Conservation (phyloP, 192 early-diverging fungal genomes). For the Phycomyces blakesleeanus region DNA sequence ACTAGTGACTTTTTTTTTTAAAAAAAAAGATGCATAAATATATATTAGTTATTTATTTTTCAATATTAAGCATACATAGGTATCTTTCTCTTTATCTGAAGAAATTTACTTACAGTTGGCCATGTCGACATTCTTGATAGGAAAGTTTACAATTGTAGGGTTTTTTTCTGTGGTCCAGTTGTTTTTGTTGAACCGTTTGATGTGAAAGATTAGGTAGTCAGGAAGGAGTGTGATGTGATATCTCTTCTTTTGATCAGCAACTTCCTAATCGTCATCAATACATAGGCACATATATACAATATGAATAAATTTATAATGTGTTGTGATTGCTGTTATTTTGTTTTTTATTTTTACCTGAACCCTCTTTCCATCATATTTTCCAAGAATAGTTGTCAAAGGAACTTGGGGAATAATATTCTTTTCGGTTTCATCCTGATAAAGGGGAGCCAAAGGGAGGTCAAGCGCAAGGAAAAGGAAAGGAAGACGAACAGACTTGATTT, state of each 20-base stretch:
- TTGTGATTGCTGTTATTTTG: no score
- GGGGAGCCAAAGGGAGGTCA: constrained; percentile 85
- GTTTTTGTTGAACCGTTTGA: constrained; percentile 87
- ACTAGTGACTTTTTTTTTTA: constrained; percentile 42
- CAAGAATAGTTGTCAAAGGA: constrained; percentile 71
- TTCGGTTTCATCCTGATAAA: constrained; percentile 84
- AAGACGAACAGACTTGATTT: constrained; percentile 44
- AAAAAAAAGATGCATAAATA: no score
- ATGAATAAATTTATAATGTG: no score
- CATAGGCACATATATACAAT: no score
- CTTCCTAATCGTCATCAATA: constrained; percentile 41
- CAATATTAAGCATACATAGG: not conserved
- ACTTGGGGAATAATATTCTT: constrained; percentile 92
- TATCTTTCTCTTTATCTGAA: not conserved
- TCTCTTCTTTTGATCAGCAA: constrained; percentile 53
- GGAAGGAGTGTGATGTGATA: constrained; percentile 78
- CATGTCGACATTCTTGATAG: constrained; percentile 84
- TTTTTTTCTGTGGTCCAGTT: constrained; percentile 87
- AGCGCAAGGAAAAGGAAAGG: constrained; percentile 88
- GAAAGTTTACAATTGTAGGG: constrained; percentile 94
- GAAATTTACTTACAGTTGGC: constrained; percentile 57
- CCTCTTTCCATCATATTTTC: constrained; percentile 80
- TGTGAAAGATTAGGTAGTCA: constrained; percentile 83
- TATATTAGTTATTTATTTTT: no score
- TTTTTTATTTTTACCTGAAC: constrained; percentile 60